Conservation (phyloP, 2,329 filamentous ascomycete species). For the Lachnellula suecica region DNA sequence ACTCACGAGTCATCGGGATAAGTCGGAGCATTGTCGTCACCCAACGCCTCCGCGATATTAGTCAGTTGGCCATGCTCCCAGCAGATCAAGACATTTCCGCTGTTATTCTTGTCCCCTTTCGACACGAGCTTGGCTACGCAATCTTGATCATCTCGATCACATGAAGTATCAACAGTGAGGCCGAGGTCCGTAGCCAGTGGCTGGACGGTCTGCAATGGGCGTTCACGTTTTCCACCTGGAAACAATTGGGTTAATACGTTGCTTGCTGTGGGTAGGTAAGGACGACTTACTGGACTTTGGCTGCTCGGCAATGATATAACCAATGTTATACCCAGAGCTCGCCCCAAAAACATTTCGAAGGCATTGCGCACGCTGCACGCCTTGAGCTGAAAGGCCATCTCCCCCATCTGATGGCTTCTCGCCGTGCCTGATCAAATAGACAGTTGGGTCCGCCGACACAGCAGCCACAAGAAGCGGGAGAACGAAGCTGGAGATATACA, state of each 20-base stretch:
- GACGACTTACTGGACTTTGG: slow-evolving; percentile 44
- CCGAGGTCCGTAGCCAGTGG: slow-evolving; percentile 56
- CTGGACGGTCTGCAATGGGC: slow-evolving; percentile 56
- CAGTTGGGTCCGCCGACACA: slow-evolving; percentile 36
- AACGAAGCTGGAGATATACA: slow-evolving; percentile 5
- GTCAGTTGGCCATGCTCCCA: slow-evolving; percentile 57
- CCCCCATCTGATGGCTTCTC: slow-evolving; percentile 54
- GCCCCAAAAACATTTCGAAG: slow-evolving; percentile 55
- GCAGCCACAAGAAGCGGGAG: slow-evolving; percentile 1
- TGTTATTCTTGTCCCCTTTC: slow-evolving; percentile 43
- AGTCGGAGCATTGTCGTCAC: slow-evolving; percentile 45
- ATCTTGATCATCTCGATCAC: slow-evolving; percentile 52
- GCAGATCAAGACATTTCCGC: slow-evolving; percentile 57
- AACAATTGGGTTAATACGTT: background rate
- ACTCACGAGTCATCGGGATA: slow-evolving; percentile 49
- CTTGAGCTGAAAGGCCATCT: slow-evolving; percentile 49
- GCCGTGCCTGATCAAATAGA: slow-evolving; percentile 64
- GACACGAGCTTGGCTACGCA: slow-evolving; percentile 53
- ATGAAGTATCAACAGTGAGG: slow-evolving; percentile 53
- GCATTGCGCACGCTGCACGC: slow-evolving; percentile 58
- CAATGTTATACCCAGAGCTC: slow-evolving; percentile 52
- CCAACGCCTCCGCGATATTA: slow-evolving; percentile 51
- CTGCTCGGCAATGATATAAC: slow-evolving; percentile 56
- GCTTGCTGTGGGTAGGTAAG: background rate
- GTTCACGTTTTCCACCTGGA: slow-evolving; percentile 48